These are phyloP conservation scores for Pseudopyricularia cyperi DNA, from an alignment of 2,329 filamentous ascomycete genomes.

Conservation along the genomic window DNA sequence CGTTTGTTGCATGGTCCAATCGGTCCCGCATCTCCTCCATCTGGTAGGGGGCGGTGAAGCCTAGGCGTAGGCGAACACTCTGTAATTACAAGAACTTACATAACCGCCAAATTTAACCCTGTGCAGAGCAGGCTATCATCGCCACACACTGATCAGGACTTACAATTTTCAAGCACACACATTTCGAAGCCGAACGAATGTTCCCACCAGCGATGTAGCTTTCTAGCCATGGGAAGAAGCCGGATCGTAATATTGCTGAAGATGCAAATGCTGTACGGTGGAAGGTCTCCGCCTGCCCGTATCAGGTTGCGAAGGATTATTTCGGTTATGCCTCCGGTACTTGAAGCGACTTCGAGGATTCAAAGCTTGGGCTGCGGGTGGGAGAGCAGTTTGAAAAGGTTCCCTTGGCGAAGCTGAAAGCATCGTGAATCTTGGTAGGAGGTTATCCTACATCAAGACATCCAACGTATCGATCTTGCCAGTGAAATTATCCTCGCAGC, in stretches of 20 bases:
- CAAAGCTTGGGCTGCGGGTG: neutral
- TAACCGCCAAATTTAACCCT: no score
- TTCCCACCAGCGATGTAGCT: no score
- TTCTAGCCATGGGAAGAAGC: conserved; percentile 12
- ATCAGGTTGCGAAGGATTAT: conserved; percentile 5
- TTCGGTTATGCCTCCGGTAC: conserved; percentile 4
- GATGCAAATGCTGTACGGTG: conserved; percentile 7
- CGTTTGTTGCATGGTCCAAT: no score
- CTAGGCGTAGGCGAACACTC: no score
- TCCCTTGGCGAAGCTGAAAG: conserved; percentile 2
- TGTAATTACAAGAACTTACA: no score
- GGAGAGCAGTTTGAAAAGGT: neutral
- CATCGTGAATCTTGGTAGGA: conserved; percentile 2
- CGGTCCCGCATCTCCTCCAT: no score
- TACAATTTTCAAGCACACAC: no score
- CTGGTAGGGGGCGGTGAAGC: no score
- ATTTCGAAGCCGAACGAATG: no score
- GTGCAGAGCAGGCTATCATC: no score
- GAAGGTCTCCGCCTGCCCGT: neutral
- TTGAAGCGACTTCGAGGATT: neutral
- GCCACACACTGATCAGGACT: no score
- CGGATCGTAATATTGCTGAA: conserved; percentile 11
- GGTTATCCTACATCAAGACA: neutral
- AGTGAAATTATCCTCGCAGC: neutral
- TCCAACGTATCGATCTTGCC: conserved; percentile 1